Conservation (phyloP, 2,329 filamentous ascomycete species). For the Bipolaris sorokiniana region DNA sequence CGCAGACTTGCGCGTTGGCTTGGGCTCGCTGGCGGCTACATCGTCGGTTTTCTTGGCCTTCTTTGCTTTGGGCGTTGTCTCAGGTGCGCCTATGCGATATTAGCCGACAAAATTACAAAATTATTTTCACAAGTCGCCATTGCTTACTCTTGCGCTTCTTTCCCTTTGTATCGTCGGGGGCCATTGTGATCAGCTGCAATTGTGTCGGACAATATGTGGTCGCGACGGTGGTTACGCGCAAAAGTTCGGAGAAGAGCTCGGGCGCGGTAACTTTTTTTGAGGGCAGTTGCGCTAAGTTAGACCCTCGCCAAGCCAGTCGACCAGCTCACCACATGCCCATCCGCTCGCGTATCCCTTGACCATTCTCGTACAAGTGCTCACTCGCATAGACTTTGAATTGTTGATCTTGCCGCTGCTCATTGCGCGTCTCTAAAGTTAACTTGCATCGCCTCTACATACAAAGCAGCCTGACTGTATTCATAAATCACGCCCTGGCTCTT, state of each 20-base stretch:
- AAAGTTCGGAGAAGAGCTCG: conserved; percentile 43
- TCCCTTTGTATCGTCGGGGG: conserved; percentile 57
- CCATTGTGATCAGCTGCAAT: conserved; percentile 51
- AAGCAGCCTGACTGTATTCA: not conserved
- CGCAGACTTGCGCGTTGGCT: conserved; percentile 32
- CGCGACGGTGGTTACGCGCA: conserved; percentile 24
- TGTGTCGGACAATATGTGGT: conserved; percentile 16
- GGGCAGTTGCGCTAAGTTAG: conserved; percentile 29
- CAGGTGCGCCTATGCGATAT: conserved; percentile 39
- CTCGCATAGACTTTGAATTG: not conserved
- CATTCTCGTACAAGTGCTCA: not conserved
- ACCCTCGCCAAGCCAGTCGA: conserved; percentile 23
- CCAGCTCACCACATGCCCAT: conserved; percentile 4
- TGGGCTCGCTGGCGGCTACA: conserved; percentile 28
- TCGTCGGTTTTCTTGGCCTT: conserved; percentile 48
- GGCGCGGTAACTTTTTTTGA: conserved; percentile 39
- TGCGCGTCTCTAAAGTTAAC: not conserved
- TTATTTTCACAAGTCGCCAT: not conserved
- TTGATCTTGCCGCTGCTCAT: not conserved
- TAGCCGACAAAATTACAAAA: conserved; percentile 14
- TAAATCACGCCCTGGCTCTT: not conserved
- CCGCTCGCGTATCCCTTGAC: not conserved
- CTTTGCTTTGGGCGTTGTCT: conserved; percentile 46
- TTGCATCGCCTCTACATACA: not conserved
- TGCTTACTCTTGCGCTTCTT: conserved; percentile 62